Evolutionary conservation across 2,329 filamentous ascomycete genomes (phyloP).

Genomic region (Cladosporium oxysporum): DNA sequence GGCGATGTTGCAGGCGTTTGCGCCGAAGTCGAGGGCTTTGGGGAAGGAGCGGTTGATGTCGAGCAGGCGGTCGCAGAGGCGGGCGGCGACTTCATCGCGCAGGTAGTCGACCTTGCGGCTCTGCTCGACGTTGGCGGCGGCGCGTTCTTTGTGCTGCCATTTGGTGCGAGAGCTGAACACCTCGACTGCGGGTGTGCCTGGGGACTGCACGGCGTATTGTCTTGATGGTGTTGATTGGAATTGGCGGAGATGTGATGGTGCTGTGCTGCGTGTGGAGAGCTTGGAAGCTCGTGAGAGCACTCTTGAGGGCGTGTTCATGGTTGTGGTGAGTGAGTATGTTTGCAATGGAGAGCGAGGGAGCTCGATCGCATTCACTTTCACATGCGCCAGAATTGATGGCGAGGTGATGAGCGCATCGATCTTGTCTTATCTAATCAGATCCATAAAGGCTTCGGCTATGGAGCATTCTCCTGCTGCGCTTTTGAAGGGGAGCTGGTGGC

Average conservation of each 20-base stretch:
- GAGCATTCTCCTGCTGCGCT: not conserved
- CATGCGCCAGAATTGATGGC: not conserved
- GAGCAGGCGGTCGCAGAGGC: slow-evolving; percentile 82
- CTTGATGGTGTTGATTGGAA: slow-evolving; percentile 10
- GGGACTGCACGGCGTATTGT: slow-evolving; percentile 73
- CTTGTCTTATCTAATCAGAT: not conserved
- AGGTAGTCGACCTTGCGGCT: slow-evolving; percentile 88
- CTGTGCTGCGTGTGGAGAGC: not conserved
- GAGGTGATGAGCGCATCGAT: not conserved
- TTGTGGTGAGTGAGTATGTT: not conserved
- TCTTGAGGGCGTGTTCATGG: not conserved
- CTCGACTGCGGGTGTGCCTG: slow-evolving; percentile 76
- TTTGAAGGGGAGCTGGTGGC: not conserved
- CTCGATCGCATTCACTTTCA: not conserved
- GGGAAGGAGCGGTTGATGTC: slow-evolving; percentile 90
- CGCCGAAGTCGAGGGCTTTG: slow-evolving; percentile 85
- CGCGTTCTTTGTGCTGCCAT: slow-evolving; percentile 87
- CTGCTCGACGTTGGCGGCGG: slow-evolving; percentile 67
- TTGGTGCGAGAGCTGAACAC: slow-evolving; percentile 90
- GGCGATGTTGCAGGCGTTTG: slow-evolving; percentile 93
- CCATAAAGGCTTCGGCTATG: not conserved
- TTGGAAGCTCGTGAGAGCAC: not conserved
- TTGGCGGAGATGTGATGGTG: not conserved
- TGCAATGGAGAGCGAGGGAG: not conserved
- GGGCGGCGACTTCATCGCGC: slow-evolving; percentile 83